Percentiles rank a stretch among this genome's conserved stretches.
Evolutionary conservation across 2,329 filamentous ascomycete species (phyloP).

Genomic region (Pseudofabraea citricarpa): DNA sequence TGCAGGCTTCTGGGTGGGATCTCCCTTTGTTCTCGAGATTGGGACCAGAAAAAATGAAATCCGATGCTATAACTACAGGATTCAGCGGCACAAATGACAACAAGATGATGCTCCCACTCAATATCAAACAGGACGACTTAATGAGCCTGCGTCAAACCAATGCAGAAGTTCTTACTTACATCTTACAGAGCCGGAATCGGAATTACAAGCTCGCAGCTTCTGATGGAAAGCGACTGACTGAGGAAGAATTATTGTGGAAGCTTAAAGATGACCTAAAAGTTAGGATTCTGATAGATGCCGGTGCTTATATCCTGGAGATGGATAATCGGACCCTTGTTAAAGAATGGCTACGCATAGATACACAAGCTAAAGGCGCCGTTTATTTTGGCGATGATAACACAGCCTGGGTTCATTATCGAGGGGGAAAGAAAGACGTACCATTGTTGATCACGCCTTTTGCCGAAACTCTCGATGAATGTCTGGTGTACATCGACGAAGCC

Average conservation of each 20-base stretch:
- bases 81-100: constrained; percentile 70
- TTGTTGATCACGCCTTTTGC: constrained; percentile 17
- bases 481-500: constrained; percentile 23
- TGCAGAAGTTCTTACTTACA: constrained; percentile 53
- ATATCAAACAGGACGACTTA: constrained; percentile 55
- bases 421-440: constrained; percentile 29
- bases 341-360: constrained; percentile 15
- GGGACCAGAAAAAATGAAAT: constrained; percentile 27
- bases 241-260: constrained; percentile 36
- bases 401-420: constrained; percentile 11
- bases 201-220: constrained; percentile 32
- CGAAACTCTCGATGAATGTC: constrained; percentile 13
- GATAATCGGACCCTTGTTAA: constrained; percentile 31
- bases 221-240: constrained; percentile 33
- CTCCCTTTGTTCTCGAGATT: constrained; percentile 34
- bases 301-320: constrained; percentile 57
- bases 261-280: constrained; percentile 32
- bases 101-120: constrained; percentile 49
- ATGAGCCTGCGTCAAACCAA: constrained; percentile 50
- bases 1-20: constrained; percentile 64
- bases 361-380: constrained; percentile 15
- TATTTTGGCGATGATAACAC: constrained; percentile 15
- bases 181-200: constrained; percentile 46
- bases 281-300: constrained; percentile 54
- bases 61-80: constrained; percentile 46